Percentiles rank a stretch among this genome's conserved stretches.
These are phyloP conservation scores for Blastomyces gilchristii DNA, from an alignment of 2,329 filamentous ascomycete genomes.

Conservation along the genomic window DNA sequence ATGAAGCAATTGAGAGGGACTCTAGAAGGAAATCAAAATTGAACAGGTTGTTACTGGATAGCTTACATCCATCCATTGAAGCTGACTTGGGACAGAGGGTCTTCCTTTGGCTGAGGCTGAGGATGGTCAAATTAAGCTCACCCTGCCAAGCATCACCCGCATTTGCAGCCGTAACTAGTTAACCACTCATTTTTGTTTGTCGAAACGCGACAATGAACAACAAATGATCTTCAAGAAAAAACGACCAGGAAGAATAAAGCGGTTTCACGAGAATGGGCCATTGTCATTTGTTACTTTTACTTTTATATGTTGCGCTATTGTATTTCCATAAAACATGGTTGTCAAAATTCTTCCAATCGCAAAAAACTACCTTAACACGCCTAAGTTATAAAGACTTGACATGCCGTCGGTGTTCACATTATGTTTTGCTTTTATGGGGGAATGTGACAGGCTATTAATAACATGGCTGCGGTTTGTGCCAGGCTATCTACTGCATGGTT, in stretches of 20 bases:
- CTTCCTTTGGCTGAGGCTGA: background rate
- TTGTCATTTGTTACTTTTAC: background rate
- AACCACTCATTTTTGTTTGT: too few species aligned
- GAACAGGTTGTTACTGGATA: background rate
- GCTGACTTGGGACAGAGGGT: too few species aligned
- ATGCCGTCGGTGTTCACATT: background rate
- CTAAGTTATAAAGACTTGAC: background rate
- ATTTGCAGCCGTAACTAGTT: background rate
- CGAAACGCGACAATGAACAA: too few species aligned
- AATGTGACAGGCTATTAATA: background rate
- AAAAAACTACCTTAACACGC: background rate
- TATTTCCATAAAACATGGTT: background rate
- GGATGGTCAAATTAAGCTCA: conserved; percentile 4
- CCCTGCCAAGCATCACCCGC: background rate
- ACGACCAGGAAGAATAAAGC: background rate
- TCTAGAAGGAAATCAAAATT: background rate
- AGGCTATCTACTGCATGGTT: background rate
- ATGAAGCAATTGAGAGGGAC: background rate
- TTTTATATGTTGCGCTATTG: background rate
- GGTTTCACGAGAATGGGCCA: background rate
- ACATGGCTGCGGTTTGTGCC: background rate
- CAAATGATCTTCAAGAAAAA: too few species aligned
- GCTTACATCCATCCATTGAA: background rate
- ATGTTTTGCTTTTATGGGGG: background rate
- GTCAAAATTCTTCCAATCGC: background rate